Evolutionary conservation across 257 asterid genomes (phyloP), one percentile per base, ranked within the genome.

Genomic region (Lycium ferocissimum): DNA sequence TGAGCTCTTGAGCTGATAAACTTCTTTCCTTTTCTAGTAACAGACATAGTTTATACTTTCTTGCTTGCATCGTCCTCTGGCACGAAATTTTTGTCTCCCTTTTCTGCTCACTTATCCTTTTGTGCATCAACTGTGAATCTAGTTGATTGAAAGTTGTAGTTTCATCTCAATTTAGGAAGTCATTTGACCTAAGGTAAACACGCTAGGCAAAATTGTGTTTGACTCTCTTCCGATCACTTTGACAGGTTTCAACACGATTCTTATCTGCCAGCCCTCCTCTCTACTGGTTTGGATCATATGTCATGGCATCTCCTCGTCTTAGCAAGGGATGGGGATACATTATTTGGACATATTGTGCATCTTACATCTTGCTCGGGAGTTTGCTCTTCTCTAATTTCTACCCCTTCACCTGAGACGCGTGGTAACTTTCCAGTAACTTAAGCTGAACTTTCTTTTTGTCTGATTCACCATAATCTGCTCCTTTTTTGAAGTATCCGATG

Each of bases 351-450:
- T 95, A 96, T 83, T 94, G 91, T 87, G 92, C 90, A 57, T 91
- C 96, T 38, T 95, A 95, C 90, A 91, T 96, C 76, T 83, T 93
- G 57, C 93, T 96, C 18, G 99, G 98, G 61, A 93, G 92, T 86
- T 82, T 95, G 72, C 98, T 96, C 70, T 96, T 96, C 93, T 94
- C 97, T 43, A 96, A 96, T 88, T 96, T 96, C 90, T 96, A 96
- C 81, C 99, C 99, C 69, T 96, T 96, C 85, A 96, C 99, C 84
- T 96, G 92, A 96, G 84, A 40, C 14, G 65, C 22, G 1, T 53
- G 65, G 63, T 76, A 22, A 73, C 59, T 5, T 73, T 35, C 47
- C 58, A 73, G 11, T 45, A 37, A 43, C 11, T 72, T 47, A 22
- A 47, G 61, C 22, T 45, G 59, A 20, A 45, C 80, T 45, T 40